Evolutionary conservation across 2,329 filamentous ascomycete genomes (phyloP).

Genomic region (Phaeosphaeria sp.): DNA sequence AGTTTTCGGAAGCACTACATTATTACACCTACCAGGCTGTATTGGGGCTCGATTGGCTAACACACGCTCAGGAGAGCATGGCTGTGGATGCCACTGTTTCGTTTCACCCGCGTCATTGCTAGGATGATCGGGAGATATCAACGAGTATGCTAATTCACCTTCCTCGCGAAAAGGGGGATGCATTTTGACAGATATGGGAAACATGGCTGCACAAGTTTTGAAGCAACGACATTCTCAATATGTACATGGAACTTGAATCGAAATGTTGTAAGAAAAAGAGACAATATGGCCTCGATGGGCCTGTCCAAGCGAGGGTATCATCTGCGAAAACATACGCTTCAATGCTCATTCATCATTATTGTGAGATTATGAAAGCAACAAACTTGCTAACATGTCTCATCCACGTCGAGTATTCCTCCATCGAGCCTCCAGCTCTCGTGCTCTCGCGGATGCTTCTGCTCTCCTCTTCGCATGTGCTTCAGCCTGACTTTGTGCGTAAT

Average conservation of each 20-base stretch:
- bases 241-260: no score
- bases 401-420: conserved; percentile 42
- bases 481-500: conserved; percentile 57
- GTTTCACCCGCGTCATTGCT: background rate
- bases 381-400: background rate
- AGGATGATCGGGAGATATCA: no score
- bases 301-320: conserved; percentile 12
- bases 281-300: background rate
- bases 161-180: no score
- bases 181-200: no score
- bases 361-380: background rate
- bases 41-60: background rate
- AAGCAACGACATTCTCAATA: no score
- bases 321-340: background rate
- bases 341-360: background rate
- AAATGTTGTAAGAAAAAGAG: no score
- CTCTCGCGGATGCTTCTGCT: conserved; percentile 51
- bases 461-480: conserved; percentile 51
- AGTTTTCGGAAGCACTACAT: background rate
- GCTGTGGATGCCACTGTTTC: background rate
- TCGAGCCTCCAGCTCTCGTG: conserved; percentile 53
- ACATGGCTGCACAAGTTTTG: no score
- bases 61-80: background rate
- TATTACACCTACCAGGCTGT: background rate
- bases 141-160: no score